These are phyloP conservation scores for Diplosphaera chodatii DNA, from an alignment of 139 green algal species.

Conservation along the genomic window DNA sequence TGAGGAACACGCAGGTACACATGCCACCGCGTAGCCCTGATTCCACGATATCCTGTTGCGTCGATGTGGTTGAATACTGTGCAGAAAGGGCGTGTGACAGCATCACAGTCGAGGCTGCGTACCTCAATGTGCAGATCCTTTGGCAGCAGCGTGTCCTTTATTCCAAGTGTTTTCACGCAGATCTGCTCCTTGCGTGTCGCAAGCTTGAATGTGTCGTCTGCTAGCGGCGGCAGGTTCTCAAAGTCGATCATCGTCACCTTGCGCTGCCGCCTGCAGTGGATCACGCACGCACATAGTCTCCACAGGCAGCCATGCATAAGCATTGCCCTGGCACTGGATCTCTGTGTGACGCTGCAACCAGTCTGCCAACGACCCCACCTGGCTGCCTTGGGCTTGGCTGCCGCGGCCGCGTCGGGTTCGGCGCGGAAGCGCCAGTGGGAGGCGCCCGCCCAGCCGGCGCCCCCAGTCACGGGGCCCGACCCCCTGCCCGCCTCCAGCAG, in stretches of 20 bases:
- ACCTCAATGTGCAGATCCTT: conserved; percentile 68
- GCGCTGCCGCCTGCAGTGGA: conserved; percentile 6
- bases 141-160: conserved; percentile 56
- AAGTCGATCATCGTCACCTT: conserved; percentile 56
- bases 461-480: not conserved
- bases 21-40: too few relatives aligned
- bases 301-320: too few relatives aligned
- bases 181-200: conserved; percentile 6
- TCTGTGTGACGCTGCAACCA: too few relatives aligned
- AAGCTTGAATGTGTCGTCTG: conserved; percentile 16
- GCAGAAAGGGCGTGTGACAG: too few relatives aligned
- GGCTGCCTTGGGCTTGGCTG: not conserved
- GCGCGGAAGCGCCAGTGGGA: conserved; percentile 56
- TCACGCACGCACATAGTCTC: too few relatives aligned
- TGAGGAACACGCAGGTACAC: too few relatives aligned
- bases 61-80: too few relatives aligned
- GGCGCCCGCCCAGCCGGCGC: conserved; percentile 46
- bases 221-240: conserved; percentile 38
- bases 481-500: conserved; percentile 20
- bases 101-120: not conserved
- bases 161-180: conserved; percentile 4
- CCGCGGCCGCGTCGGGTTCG: not conserved
- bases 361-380: not conserved
- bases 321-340: too few relatives aligned
- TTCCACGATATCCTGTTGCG: too few relatives aligned